These are phyloP conservation scores for Akebia trifoliata DNA, from an alignment of 164 flowering plant genomes.

Conservation along the genomic window DNA sequence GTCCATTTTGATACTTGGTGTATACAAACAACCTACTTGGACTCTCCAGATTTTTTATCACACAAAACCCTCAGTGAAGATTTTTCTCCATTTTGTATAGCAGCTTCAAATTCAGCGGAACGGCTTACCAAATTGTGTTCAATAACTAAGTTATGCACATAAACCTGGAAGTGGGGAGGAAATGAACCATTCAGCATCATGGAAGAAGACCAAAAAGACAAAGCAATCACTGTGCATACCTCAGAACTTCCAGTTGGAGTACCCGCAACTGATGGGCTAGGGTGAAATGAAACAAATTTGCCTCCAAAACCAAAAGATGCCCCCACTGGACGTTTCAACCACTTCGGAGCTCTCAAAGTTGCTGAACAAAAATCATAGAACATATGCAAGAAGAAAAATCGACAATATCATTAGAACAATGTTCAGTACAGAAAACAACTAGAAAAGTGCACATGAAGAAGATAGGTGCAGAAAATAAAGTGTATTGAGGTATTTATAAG, in stretches of 20 bases:
- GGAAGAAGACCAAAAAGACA: conserved; percentile 4
- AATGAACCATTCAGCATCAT: too few relatives aligned
- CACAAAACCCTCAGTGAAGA: conserved; percentile 63
- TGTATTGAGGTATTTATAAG: too few relatives aligned
- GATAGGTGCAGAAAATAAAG: too few relatives aligned
- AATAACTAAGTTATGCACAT: conserved; percentile 67
- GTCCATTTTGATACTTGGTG: not conserved
- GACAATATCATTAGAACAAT: too few relatives aligned
- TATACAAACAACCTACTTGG: conserved; percentile 61
- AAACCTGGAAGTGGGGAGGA: conserved; percentile 68
- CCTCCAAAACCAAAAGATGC: conserved; percentile 98
- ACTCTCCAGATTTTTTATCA: conserved; percentile 72
- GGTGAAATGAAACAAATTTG: conserved; percentile 77
- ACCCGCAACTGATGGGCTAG: conserved; percentile 39
- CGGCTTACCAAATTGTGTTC: conserved; percentile 66
- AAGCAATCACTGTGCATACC: conserved; percentile 32
- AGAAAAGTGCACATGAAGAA: too few relatives aligned
- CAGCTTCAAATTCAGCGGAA: conserved; percentile 89
- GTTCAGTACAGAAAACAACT: too few relatives aligned
- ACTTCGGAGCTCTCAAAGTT: conserved; percentile 81
- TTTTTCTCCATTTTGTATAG: conserved; percentile 82
- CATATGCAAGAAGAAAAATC: too few relatives aligned
- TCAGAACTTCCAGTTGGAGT: conserved; percentile 49
- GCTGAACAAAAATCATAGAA: too few relatives aligned
- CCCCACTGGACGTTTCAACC: conserved; percentile 92